Base-by-base conservation (phyloP, 257 asterid genomes). In the Plantago elongata region DNA sequence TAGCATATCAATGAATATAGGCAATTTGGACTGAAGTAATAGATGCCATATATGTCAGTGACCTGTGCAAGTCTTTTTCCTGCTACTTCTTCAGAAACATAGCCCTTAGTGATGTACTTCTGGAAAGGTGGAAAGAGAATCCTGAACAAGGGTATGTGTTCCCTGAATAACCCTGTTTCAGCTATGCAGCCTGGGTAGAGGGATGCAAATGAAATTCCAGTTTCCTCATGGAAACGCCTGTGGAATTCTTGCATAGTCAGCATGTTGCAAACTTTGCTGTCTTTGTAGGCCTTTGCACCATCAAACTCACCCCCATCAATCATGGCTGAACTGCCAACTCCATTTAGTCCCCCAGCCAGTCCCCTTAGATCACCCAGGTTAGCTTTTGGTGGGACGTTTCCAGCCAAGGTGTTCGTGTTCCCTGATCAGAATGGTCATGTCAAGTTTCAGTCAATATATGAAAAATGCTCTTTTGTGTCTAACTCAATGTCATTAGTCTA, bases 371-470 rank as follows among this genome's bases (percentile, higher is more conserved):
- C 96, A 45, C 98, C 98, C 0, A 91, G 84, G 72, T 86, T 88
- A 3, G 98, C 98, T 77, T 88, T 91, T 10, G 98, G 98, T 15
- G 98, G 95, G 55, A 91, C 98, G n/a, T 91, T 91, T 38, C 98
- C 98, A 0, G 98, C 98, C 84, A 91, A 79, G 15, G 98, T 91
- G 80, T 91, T 88, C 43, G 94, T 83, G 79, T 91, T 88, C 50
- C 98, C 96, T 91, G 83, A 57, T 43, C 65, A 67, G 17, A 16
- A 62, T 30, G 46, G 22, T 40, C 13, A 57, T 14, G 45, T 70
- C 40, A 63, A 8, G 54, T 29, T 11, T 30, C 7, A 17, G 52
- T 52, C 6, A 40, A 8, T 13, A 57, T 57, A 34, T 15, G 9
- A 57, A 13, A 29, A 12, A 57, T 38, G 4, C 18, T 5, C n/a